Evolutionary conservation across 441 rosid genomes (phyloP).

Genomic region (Capsella rubella): DNA sequence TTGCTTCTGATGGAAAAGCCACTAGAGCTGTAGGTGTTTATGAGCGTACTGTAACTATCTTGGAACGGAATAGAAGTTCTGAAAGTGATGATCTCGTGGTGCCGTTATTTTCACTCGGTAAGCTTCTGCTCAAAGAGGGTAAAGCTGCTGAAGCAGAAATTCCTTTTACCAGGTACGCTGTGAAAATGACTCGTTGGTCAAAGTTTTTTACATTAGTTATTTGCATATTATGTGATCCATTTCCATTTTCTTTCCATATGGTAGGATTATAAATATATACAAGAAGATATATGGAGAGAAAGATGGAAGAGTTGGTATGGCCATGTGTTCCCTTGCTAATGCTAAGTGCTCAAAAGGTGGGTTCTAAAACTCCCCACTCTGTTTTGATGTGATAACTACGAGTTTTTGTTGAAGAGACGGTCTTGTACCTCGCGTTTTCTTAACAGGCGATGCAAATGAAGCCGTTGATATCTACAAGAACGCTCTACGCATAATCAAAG

Average conservation of each 20-base stretch:
- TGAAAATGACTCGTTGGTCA: not conserved
- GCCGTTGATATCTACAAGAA: slow-evolving; percentile 70
- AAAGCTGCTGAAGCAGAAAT: slow-evolving; percentile 68
- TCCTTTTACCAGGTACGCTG: slow-evolving; percentile 61
- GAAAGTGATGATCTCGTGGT: slow-evolving; percentile 78
- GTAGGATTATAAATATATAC: slow-evolving; percentile 72
- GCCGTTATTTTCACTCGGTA: slow-evolving; percentile 74
- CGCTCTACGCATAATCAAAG: slow-evolving; percentile 68
- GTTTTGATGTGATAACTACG: slow-evolving; percentile 9
- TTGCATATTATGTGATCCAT: not conserved
- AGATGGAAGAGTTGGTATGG: slow-evolving; percentile 87
- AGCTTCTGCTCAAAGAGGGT: slow-evolving; percentile 78
- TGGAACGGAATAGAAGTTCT: slow-evolving; percentile 69
- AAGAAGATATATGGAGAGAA: slow-evolving; percentile 65
- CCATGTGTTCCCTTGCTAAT: slow-evolving; percentile 82
- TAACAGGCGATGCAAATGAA: slow-evolving; percentile 71
- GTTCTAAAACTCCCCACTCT: slow-evolving; percentile 14
- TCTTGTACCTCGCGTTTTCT: slow-evolving; percentile 5
- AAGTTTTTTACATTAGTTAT: slow-evolving; percentile 1
- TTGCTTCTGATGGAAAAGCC: slow-evolving; percentile 63
- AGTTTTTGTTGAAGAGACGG: slow-evolving; percentile 27
- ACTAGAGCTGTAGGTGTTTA: slow-evolving; percentile 63
- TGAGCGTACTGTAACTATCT: slow-evolving; percentile 57
- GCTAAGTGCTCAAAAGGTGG: slow-evolving; percentile 79
- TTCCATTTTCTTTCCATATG: slow-evolving; percentile 11